Evolutionary conservation across 805 yeast species (phyloP), one percentile per base, ranked within the genome.

Genomic region (Zygotorulaspora sp.): DNA sequence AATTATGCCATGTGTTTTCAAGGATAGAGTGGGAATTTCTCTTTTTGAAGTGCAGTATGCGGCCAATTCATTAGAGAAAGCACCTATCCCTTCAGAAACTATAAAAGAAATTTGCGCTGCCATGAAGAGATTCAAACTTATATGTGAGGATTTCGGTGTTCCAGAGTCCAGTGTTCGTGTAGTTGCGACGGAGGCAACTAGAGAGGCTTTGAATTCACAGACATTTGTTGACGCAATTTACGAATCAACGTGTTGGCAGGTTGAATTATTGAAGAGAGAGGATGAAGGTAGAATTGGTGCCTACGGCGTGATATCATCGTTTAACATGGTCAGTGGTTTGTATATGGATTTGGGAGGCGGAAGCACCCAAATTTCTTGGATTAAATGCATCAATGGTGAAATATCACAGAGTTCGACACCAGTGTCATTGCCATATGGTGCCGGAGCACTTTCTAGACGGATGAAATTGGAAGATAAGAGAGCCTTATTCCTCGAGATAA

Each of bases 271-370:
- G 35, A 68, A 77, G 36, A 75, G 76, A 47, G 76, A 74, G 38
- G 81, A 77, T 36, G 92, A 83, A 50, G 84, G 83, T 15, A 65
- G 70, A 45, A 67, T 79, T 9, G 86, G 84, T 8, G 78, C 83
- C 0, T 77, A 76, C 50, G 90, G 89, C 18, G 84, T 83, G 5
- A 83, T 85, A 0, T 78, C 87, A 0, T 78, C 87, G 0, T 80
- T 80, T 54, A 75, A 79, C 54, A 72, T 75, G 14, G 72, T 80
- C 2, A 71, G 76, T 14, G 90, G 90, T 2, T 57, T 83, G 8
- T 80, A 77, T 51, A 71, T 83, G 72, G 89, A 83, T 52, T 63
- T 83, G 33, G 87, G 88, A 6, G 87, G 87, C 20, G 85, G 85
- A 0, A 71, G 78, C 5, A 71, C 80, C 1, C 86, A 80, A 45